Evolutionary conservation across 192 early-diverging fungal species (phyloP).

Genomic region (Backusella australiensis): DNA sequence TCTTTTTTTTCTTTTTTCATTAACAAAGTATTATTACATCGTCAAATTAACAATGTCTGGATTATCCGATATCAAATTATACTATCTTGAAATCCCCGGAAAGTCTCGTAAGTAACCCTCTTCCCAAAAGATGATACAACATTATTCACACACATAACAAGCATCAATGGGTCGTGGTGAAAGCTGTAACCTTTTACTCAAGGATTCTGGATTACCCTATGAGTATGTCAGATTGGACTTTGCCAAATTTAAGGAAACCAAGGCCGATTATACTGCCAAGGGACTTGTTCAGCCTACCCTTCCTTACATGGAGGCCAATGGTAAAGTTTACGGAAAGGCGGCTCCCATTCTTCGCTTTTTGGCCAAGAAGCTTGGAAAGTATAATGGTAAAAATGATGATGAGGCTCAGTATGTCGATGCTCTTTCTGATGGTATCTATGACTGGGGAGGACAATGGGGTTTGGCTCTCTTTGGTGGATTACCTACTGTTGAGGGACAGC

Average conservation of each 20-base stretch:
- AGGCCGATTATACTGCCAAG: not conserved
- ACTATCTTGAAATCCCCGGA: not conserved
- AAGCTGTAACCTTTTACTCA: not conserved
- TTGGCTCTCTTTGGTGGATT: not conserved
- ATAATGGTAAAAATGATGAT: not conserved
- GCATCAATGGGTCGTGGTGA: not conserved
- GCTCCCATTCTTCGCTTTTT: not conserved
- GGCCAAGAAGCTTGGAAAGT: not conserved
- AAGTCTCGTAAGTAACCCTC: not conserved
- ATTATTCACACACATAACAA: not conserved
- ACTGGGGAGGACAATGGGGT: not conserved
- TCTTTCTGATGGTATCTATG: not conserved
- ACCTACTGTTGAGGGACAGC: not conserved
- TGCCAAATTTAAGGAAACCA: not conserved
- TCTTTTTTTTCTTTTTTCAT: not conserved
- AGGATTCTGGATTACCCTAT: not conserved
- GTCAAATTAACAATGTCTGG: not conserved
- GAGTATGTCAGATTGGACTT: not conserved
- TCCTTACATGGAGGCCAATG: not conserved
- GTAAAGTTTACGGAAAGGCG: not conserved
- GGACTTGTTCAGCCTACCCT: not conserved
- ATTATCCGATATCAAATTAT: not conserved
- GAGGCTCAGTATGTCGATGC: not conserved
- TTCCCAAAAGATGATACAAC: not conserved
- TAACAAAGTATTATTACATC: not conserved